Evolutionary conservation across 2,329 filamentous ascomycete species (phyloP).

Genomic region (Trichoderma sp.): DNA sequence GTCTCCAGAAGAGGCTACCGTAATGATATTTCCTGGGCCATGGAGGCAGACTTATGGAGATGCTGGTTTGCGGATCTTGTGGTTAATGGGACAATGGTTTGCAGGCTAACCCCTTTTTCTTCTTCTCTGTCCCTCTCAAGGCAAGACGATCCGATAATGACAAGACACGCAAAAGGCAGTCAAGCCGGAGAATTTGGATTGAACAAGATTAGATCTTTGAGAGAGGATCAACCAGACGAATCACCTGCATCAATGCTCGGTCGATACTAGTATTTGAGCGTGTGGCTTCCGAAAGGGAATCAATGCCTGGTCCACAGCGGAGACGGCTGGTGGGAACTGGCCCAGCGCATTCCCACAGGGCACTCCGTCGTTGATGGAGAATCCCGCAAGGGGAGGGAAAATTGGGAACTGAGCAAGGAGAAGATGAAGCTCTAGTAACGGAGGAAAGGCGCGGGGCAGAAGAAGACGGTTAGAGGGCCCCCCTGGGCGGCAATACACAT

Average conservation of each 20-base stretch:
- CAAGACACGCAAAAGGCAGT: constrained; percentile 1
- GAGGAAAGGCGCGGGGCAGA: constrained; percentile 20
- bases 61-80: constrained; percentile 2
- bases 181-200: constrained; percentile 13
- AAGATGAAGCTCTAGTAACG: constrained; percentile 18
- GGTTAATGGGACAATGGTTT: neutral
- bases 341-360: constrained; percentile 15
- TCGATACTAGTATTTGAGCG: constrained; percentile 15
- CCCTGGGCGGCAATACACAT: constrained; percentile 18
- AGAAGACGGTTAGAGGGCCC: constrained; percentile 19
- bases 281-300: constrained; percentile 16
- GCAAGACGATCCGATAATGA: neutral
- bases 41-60: constrained; percentile 4
- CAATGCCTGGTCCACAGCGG: constrained; percentile 20
- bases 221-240: constrained; percentile 18
- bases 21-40: neutral
- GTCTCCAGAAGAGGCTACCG: constrained; percentile 1
- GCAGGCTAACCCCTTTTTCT: constrained; percentile 1
- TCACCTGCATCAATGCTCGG: constrained; percentile 18
- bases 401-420: constrained; percentile 14
- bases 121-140: neutral
- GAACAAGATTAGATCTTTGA: constrained; percentile 18
- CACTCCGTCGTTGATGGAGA: constrained; percentile 14
- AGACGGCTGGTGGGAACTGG: constrained; percentile 20
- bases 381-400: constrained; percentile 8